phyloP scores from a whole-genome alignment of 208 protist genomes.

The Leishmania amazonensis region DNA sequence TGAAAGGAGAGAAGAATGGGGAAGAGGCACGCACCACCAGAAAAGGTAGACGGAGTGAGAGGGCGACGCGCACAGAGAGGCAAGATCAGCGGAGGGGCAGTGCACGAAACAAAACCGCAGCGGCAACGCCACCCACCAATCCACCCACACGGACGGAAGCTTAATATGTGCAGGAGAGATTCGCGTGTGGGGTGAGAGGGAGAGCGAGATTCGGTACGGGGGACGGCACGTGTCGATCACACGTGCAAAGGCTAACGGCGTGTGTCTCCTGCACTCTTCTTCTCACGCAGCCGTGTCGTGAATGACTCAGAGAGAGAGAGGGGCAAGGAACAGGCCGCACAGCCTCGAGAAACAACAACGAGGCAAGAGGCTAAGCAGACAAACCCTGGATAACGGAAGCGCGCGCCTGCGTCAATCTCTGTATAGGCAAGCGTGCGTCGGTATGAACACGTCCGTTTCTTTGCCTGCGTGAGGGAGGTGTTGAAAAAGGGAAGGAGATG shows the following conservation, averaged over 20 bases:
- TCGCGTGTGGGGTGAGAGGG: too few species aligned
- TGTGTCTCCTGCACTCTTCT: neutral
- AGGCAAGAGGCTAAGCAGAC: neutral
- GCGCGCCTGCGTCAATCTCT: neutral
- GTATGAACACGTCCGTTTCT: neutral
- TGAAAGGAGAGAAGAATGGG: neutral
- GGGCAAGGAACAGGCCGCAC: neutral
- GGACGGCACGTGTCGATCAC: neutral
- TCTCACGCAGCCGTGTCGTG: neutral
- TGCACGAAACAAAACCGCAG: neutral
- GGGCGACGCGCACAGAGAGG: neutral
- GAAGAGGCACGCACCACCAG: neutral
- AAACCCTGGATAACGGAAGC: neutral
- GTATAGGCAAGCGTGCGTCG: neutral
- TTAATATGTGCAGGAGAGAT: neutral
- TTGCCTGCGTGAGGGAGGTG: conserved; percentile 4
- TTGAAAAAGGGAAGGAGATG: neutral
- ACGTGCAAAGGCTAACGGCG: neutral
- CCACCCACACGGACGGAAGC: neutral
- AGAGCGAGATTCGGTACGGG: neutral
- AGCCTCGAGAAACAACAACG: neutral
- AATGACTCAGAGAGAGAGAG: too few species aligned
- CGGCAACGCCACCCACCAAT: neutral
- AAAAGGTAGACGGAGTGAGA: neutral
- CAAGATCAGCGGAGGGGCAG: neutral